Evolutionary conservation across 2,329 filamentous ascomycete species (phyloP).

Genomic region (Aspergillus phoenicis): DNA sequence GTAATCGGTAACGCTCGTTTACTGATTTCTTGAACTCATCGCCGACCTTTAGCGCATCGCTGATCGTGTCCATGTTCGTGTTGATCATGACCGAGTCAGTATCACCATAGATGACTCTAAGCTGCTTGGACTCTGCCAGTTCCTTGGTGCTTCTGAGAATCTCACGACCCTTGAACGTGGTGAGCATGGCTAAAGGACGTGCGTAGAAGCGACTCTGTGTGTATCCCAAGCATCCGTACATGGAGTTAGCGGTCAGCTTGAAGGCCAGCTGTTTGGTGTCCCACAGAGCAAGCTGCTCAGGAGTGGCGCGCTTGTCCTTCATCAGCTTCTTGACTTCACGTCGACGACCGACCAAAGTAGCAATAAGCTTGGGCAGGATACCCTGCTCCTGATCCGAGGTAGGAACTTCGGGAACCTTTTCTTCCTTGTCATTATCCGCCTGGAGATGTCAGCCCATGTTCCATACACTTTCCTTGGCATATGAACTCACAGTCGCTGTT

Average conservation of each 20-base stretch:
- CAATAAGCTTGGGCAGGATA: slow-evolving; percentile 86
- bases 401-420: slow-evolving; percentile 86
- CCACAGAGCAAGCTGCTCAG: slow-evolving; percentile 89
- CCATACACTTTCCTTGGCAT: background rate
- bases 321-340: slow-evolving; percentile 93
- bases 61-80: slow-evolving; percentile 91
- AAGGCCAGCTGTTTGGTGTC: slow-evolving; percentile 97
- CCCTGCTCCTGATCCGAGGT: slow-evolving; percentile 72
- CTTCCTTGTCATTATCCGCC: slow-evolving; percentile 71
- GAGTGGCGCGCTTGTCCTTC: slow-evolving; percentile 86
- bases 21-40: slow-evolving; percentile 93
- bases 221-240: slow-evolving; percentile 98
- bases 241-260: slow-evolving; percentile 97
- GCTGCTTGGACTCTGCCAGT: slow-evolving; percentile 83
- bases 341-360: slow-evolving; percentile 84
- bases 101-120: slow-evolving; percentile 97
- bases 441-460: slow-evolving; percentile 22
- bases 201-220: slow-evolving; percentile 97
- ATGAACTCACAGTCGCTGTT: slow-evolving; percentile 62
- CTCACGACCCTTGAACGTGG: slow-evolving; percentile 95
- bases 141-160: slow-evolving; percentile 96
- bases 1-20: slow-evolving; percentile 86
- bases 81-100: slow-evolving; percentile 99
- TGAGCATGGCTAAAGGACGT: slow-evolving; percentile 89
- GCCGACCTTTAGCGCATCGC: slow-evolving; percentile 86